Evolutionary conservation across 495 filamentous ascomycete species (phyloP), one percentile per base, ranked within the genome.

Genomic region (Melanomma pulvis-pyrius): DNA sequence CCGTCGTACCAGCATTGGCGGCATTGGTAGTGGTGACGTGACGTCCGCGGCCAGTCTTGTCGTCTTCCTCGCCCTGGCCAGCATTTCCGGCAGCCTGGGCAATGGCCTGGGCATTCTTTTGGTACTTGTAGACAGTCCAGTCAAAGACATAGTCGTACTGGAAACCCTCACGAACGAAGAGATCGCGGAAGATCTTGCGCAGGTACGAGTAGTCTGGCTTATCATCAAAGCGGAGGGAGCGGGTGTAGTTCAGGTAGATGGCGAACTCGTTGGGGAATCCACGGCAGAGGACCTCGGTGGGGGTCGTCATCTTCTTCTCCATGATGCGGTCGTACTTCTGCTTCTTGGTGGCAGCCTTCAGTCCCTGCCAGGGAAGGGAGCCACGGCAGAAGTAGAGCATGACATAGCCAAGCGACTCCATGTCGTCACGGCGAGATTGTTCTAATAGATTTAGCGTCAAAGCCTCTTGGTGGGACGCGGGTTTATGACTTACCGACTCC

Each of bases 291-390:
- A 98, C 94, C 75, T 99, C 96, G 71, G 96, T 99, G 19, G 96
- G 94, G 6, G 96, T 99, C 11, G 94, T 99, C 96, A 99, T 98
- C 90, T 99, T 99, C 88, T 99, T 99, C 84, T 99, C 96, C 96
- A 98, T 99, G 80, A 99, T 99, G 56, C 96, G 88, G 80, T 99
- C 96, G 75, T 99, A 98, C 81, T 98, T 99, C 83, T 99, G 94
- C 88, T 99, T 98, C 87, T 99, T 98, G 58, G 96, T 99, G 71
- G 96, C 96, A 83, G 96, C 96, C 87, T 99, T 99, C 51, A 99
- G 84, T 41, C 96, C 96, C 82, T 99, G 96, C 96, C 96, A 99
- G 63, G 96, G 94, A 53, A 99, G 92, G 59, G 93, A 97, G 50
- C 94, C 94, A 76, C 96, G 96, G 85, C 96, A 98, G 83, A 99